phyloP scores from a whole-genome alignment of 129 eudicot genomes.

The Flaveria robusta region DNA sequence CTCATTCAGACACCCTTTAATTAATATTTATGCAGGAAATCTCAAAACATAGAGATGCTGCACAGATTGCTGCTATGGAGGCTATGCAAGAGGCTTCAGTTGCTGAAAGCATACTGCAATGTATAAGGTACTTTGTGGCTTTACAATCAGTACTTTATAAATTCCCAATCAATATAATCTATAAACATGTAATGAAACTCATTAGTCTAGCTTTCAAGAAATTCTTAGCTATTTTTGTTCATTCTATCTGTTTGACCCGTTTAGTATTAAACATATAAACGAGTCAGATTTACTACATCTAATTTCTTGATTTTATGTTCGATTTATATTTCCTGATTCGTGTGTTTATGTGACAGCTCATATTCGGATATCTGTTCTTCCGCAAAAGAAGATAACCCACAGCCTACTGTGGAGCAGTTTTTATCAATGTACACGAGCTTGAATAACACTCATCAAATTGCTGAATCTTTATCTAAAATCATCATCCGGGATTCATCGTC shows the following conservation, averaged over 20 bases:
- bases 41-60: slow-evolving; percentile 68
- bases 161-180: background rate
- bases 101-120: slow-evolving; percentile 68
- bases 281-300: background rate
- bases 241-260: background rate
- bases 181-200: background rate
- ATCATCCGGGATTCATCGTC: slow-evolving; percentile 40
- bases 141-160: background rate
- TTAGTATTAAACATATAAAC: slow-evolving; percentile 2
- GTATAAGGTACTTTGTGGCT: slow-evolving; percentile 57
- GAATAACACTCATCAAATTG: slow-evolving; percentile 49
- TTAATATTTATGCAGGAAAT: slow-evolving; percentile 50
- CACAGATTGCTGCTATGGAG: slow-evolving; percentile 72
- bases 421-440: slow-evolving; percentile 53
- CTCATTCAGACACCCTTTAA: background rate
- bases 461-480: slow-evolving; percentile 52
- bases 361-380: slow-evolving; percentile 66
- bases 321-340: background rate
- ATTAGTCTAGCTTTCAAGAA: background rate
- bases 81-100: slow-evolving; percentile 89
- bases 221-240: background rate
- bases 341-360: slow-evolving; percentile 46
- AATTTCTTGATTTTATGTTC: background rate
- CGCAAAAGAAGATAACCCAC: slow-evolving; percentile 80
- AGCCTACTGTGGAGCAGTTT: slow-evolving; percentile 80